These are phyloP conservation scores for Lepidopterella palustris DNA, from an alignment of 495 filamentous ascomycete species.

Conservation along the genomic window DNA sequence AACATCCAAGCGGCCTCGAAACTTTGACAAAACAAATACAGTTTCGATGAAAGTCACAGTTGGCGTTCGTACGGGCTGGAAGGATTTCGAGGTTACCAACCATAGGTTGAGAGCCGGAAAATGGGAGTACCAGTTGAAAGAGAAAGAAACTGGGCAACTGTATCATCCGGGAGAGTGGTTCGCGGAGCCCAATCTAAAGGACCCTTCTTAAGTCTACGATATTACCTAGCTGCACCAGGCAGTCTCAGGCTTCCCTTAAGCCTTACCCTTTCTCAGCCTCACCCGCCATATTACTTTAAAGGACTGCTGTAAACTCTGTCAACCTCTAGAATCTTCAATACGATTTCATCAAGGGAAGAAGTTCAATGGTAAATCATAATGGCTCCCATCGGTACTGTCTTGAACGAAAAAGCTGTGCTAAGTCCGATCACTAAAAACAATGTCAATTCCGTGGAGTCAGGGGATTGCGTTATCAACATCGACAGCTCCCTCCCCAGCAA, in stretches of 20 bases:
- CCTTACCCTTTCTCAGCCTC: not conserved
- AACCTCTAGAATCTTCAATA: not conserved
- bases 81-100: not conserved
- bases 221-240: not conserved
- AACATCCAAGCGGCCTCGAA: not conserved
- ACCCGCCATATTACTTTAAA: not conserved
- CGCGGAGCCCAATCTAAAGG: not conserved
- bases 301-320: no score
- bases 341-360: not conserved
- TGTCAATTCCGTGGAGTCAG: not conserved
- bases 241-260: not conserved
- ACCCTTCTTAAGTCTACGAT: not conserved
- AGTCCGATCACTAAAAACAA: not conserved
- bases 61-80: not conserved
- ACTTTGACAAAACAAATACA: not conserved
- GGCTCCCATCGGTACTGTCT: not conserved
- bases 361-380: not conserved
- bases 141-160: not conserved
- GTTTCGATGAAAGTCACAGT: not conserved
- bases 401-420: not conserved
- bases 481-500: not conserved
- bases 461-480: not conserved
- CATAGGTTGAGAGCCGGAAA: not conserved
- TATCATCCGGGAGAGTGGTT: not conserved
- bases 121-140: constrained; percentile 2